Base-by-base conservation (phyloP, 139 green algal species). In the Edaphochlamys debaryana region DNA sequence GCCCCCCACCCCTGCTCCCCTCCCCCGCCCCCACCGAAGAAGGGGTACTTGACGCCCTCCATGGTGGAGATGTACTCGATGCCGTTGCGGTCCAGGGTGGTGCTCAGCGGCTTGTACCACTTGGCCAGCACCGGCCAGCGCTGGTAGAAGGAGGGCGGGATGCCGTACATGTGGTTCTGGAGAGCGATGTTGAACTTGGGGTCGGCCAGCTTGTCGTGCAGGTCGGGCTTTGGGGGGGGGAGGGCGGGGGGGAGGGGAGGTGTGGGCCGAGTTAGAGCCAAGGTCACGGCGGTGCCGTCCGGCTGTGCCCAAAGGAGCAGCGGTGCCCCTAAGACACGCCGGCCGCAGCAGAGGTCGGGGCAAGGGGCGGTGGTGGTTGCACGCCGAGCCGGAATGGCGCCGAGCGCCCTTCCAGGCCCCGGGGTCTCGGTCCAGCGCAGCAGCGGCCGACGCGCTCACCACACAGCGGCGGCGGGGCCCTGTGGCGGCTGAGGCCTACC, bases 91-190 rank as follows among this genome's bases (percentile, higher is more conserved):
- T 97, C 94, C 72, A 86, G 86, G 58, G 86, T 86, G 42, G 94
- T 96, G 50, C 78, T 88, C 50, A 96, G 70, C 15, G 95, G 45
- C 63, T 67, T 87, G 87, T 89, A 96, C 73, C 79, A 89, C 38
- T 94, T 38, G 0, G 83, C 63, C 85, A 96, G 86, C 1, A 92
- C 56, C 6, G 91, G 89, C 89, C 90, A 95, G 36, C 82, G 85
- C 50, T 92, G 32, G 86, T 96, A 97, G 79, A 93, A 87, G 22
- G 64, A n/a, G 0, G 94, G 94, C 2, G 93, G 92, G 69, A 97
- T 80, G 56, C 94, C 94, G 79, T 96, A 97, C 89, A 92, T 90
- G 80, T 97, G 94, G 86, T 96, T 97, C 85, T 96, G 82, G 64
- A 97, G 88, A 6, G 85, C 82, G 54, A 97, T 94, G 88, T 96